Evolutionary conservation across 2,329 filamentous ascomycete genomes (phyloP), one percentile per base, ranked within the genome.

Genomic region (Ramularia collo-cygni): DNA sequence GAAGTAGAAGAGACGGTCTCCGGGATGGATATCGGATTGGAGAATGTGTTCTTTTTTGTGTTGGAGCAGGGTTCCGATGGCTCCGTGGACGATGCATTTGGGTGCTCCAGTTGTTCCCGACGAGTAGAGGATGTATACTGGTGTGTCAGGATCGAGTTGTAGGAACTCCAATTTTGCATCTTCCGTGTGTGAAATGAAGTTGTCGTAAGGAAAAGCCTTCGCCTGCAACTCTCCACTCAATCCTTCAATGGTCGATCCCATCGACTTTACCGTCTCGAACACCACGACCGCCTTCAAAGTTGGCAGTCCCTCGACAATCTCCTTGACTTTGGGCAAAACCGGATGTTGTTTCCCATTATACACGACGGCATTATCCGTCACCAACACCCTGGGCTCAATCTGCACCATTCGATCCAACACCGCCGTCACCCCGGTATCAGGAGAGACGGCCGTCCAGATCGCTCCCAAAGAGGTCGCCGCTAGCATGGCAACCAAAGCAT

Each of bases 41-140:
- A 96, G 71, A 33, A 83, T 75, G 59, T 94, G 89, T 61, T 96
- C 92, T 61, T 98, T 98, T 66, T 96, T 96, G 68, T 96, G 92
- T 62, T 96, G 90, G 36, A 96, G 75, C 5, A 98, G 69, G 0
- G 90, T 95, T 5, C 92, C 92, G 9, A 92, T 75, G 0, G 87
- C 82, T 0, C 87, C 90, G 62, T 98, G 92, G 2, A 95, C 83
- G 50, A 98, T 96, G 50, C 89, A 90, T 63, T 96, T 96, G 5
- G 92, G 90, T 13, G 77, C 65, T 2, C 79, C 79, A 0, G 92
- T 96, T 0, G 92, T 98, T 15, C 92, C 92, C 32, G 83, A 90
- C 1, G 85, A 93, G 64, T 94, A 98, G 24, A 96, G 74, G 32
- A 98, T 88, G 58, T 95, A 96, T 3, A 95, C 78, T 0, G 90